Conservation (phyloP, 495 filamentous ascomycete genomes). For the Lophiotrema nucula region DNA sequence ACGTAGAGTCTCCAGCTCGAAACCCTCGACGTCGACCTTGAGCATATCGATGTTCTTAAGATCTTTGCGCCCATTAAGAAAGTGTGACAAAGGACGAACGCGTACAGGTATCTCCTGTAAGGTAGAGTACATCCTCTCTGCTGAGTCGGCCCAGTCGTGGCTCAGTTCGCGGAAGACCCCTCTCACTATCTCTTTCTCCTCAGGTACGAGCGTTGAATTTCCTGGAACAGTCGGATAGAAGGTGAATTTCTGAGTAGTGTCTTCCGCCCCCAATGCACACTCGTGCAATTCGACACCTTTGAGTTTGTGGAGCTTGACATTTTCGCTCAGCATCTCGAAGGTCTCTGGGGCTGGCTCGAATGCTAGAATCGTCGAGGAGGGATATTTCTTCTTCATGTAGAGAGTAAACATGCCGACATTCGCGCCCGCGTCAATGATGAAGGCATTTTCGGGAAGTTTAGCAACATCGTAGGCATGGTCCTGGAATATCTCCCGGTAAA, state of each 20-base stretch:
- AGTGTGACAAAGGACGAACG: slow-evolving; percentile 21
- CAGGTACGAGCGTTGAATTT: too few species aligned
- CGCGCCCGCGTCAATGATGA: slow-evolving; percentile 36
- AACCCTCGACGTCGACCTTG: slow-evolving; percentile 31
- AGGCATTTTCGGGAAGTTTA: slow-evolving; percentile 23
- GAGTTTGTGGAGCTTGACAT: slow-evolving; percentile 29
- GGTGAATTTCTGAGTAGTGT: slow-evolving; percentile 26
- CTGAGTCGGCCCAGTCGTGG: slow-evolving; percentile 9
- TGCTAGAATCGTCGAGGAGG: slow-evolving; percentile 29
- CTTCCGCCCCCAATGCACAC: slow-evolving; percentile 15
- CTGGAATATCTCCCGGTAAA: slow-evolving; percentile 34
- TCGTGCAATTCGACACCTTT: slow-evolving; percentile 18
- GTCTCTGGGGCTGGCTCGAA: slow-evolving; percentile 38
- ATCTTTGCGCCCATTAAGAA: slow-evolving; percentile 10
- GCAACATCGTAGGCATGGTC: slow-evolving; percentile 23
- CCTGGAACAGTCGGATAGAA: slow-evolving; percentile 29
- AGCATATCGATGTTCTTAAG: slow-evolving; percentile 26
- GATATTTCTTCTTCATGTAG: slow-evolving; percentile 37
- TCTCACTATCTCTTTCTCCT: too few species aligned
- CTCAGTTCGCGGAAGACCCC: too few species aligned
- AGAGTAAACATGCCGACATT: slow-evolving; percentile 37
- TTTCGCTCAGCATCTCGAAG: slow-evolving; percentile 28
- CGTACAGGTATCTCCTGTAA: slow-evolving; percentile 15
- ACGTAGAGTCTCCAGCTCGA: slow-evolving; percentile 25
- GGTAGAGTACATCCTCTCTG: slow-evolving; percentile 17